Evolutionary conservation across 1,139 yeast species (phyloP).

Genomic region (Yamadazyma atlantica): DNA sequence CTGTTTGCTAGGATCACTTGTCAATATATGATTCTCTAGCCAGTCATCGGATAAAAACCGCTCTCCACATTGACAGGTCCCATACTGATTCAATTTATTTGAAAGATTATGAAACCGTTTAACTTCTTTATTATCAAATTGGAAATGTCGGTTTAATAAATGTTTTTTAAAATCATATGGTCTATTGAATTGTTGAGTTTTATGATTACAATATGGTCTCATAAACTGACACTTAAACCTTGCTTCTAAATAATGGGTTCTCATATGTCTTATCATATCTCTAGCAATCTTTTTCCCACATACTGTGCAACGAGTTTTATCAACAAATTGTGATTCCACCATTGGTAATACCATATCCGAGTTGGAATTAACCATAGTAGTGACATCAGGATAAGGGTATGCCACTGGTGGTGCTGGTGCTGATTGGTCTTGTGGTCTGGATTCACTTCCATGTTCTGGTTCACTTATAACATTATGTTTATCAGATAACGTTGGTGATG

Average conservation of each 20-base stretch:
- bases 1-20: conserved; percentile 23
- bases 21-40: conserved; percentile 56
- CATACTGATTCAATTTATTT: conserved; percentile 53
- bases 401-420: not conserved
- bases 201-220: conserved; percentile 54
- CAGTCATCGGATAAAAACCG: conserved; percentile 52
- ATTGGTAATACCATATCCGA: conserved; percentile 33
- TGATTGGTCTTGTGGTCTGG: not conserved
- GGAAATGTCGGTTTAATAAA: conserved; percentile 60
- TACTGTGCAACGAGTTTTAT: conserved; percentile 43
- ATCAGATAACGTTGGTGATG: not conserved
- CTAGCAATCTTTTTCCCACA: conserved; percentile 60
- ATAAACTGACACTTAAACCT: conserved; percentile 64
- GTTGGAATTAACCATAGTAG: conserved; percentile 41
- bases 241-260: conserved; percentile 61
- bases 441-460: not conserved
- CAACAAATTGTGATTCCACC: conserved; percentile 35
- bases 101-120: conserved; percentile 51
- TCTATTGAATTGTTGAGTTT: conserved; percentile 62
- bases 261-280: conserved; percentile 63
- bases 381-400: conserved; percentile 37
- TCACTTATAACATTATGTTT: not conserved
- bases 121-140: conserved; percentile 50
- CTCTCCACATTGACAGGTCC: conserved; percentile 59
- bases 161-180: conserved; percentile 73